Conservation (phyloP, 257 asterid species). For the Solanum rostratum region DNA sequence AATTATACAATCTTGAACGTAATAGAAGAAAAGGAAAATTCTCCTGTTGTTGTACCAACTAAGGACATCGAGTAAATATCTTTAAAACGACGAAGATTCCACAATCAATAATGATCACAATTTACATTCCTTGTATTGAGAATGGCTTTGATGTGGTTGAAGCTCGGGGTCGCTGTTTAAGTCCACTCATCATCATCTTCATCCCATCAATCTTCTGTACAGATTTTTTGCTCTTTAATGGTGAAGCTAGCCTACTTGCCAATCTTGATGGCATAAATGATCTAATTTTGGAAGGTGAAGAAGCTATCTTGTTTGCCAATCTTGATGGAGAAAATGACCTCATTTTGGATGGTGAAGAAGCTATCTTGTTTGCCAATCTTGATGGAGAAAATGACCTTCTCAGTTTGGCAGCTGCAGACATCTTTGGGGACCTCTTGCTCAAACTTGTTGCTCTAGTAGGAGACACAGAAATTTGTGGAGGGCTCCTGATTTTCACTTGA, state of each 20-base stretch:
- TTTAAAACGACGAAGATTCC: neutral
- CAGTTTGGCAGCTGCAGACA: slow-evolving; percentile 35
- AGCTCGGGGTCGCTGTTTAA: slow-evolving; percentile 46
- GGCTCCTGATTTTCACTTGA: slow-evolving; percentile 44
- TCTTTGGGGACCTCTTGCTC: slow-evolving; percentile 30
- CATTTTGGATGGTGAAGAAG: slow-evolving; percentile 19
- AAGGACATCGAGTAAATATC: slow-evolving; percentile 45
- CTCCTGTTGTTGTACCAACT: neutral
- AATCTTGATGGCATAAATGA: slow-evolving; percentile 7
- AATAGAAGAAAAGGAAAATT: neutral
- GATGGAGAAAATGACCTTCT: slow-evolving; percentile 68
- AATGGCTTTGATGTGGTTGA: slow-evolving; percentile 23
- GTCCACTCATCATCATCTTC: slow-evolving; percentile 45
- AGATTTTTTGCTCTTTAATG: slow-evolving; percentile 36
- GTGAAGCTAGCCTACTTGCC: slow-evolving; percentile 22
- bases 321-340: slow-evolving; percentile 21
- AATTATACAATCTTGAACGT: neutral
- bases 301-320: slow-evolving; percentile 30
- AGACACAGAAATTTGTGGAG: slow-evolving; percentile 29
- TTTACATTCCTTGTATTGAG: slow-evolving; percentile 43
- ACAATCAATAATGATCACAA: neutral
- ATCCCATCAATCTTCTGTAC: slow-evolving; percentile 28
- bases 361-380: slow-evolving; percentile 34
- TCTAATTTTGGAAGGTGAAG: slow-evolving; percentile 20
- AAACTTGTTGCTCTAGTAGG: slow-evolving; percentile 7